A percentile compares a stretch with the other conserved stretches of the same genome.
Conservation (phyloP, 805 yeast species). For the Ogataea kodamae region DNA sequence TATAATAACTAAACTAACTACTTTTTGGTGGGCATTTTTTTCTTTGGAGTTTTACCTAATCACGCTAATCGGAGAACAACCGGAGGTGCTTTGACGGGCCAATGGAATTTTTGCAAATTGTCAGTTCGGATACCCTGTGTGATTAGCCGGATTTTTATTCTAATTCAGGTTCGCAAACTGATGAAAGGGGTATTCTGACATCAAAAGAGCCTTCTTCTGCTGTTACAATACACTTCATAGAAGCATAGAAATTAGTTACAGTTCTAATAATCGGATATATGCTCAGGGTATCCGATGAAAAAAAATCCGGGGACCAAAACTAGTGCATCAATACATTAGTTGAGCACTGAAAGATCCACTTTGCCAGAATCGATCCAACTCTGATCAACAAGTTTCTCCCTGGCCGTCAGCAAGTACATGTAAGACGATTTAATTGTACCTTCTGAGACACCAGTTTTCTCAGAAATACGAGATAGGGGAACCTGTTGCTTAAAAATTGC, state of each 20-base stretch:
- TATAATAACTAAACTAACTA: slow-evolving; percentile 17
- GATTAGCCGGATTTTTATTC: slow-evolving; percentile 3
- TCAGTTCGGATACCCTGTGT: slow-evolving; percentile 9
- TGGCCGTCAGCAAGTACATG: slow-evolving; percentile 73
- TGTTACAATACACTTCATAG: too few species aligned
- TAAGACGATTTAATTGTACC: slow-evolving; percentile 95
- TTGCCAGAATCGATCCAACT: slow-evolving; percentile 70
- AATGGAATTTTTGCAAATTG: slow-evolving; percentile 13
- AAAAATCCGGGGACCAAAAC: too few species aligned
- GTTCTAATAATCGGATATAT: too few species aligned
- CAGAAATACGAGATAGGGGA: slow-evolving; percentile 78
- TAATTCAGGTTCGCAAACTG: too few species aligned
- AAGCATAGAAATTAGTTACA: too few species aligned
- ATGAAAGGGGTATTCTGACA: too few species aligned
- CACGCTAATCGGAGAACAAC: slow-evolving; percentile 13
- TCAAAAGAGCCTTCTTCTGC: too few species aligned
- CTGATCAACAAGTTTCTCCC: slow-evolving; percentile 69
- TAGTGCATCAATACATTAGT: too few species aligned
- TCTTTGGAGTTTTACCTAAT: slow-evolving; percentile 10
- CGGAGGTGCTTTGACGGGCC: slow-evolving; percentile 15
- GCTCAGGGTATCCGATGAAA: too few species aligned
- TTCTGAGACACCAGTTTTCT: slow-evolving; percentile 92
- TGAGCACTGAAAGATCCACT: too few species aligned
- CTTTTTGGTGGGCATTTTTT: slow-evolving; percentile 25
- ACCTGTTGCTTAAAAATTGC: slow-evolving; percentile 78